These are phyloP conservation scores for Aspergillus quadrilineatus DNA, from an alignment of 2,329 filamentous ascomycete genomes.

Conservation along the genomic window DNA sequence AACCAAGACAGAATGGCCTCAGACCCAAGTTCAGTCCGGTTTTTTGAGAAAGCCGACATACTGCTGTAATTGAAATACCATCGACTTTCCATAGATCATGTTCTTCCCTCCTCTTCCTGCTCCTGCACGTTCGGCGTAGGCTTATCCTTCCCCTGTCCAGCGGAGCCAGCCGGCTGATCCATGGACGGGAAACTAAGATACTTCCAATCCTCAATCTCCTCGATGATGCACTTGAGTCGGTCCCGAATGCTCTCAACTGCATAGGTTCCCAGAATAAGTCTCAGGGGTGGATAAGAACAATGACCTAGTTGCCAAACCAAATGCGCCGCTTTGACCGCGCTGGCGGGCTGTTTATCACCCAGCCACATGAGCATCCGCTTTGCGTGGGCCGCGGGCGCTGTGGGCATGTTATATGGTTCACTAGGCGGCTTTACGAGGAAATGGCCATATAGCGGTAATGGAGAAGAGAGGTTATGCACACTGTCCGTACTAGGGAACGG, in stretches of 20 bases:
- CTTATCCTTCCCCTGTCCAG: background rate
- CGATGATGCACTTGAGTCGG: conserved; percentile 82
- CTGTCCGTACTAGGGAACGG: conserved; percentile 11
- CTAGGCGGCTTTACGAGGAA: conserved; percentile 86
- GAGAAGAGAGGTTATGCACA: conserved; percentile 40
- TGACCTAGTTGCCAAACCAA: conserved; percentile 92
- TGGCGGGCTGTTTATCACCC: conserved; percentile 86
- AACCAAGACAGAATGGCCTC: no score
- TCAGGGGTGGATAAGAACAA: conserved; percentile 86
- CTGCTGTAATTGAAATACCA: background rate
- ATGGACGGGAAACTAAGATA: conserved; percentile 67
- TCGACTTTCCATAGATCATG: background rate
- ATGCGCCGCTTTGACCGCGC: conserved; percentile 88
- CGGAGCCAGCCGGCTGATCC: conserved; percentile 27
- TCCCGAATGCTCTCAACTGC: conserved; percentile 95
- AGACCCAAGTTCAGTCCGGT: background rate
- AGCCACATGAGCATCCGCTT: conserved; percentile 93
- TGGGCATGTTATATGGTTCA: conserved; percentile 73
- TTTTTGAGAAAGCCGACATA: background rate
- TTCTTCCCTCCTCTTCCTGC: background rate
- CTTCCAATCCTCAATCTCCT: conserved; percentile 94
- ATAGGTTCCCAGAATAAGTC: conserved; percentile 85
- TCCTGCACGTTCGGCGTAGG: background rate
- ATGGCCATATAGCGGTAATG: conserved; percentile 81
- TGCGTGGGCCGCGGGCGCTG: conserved; percentile 82